Conservation (phyloP, 305 asterid species). For the Fraxinus greggii region DNA sequence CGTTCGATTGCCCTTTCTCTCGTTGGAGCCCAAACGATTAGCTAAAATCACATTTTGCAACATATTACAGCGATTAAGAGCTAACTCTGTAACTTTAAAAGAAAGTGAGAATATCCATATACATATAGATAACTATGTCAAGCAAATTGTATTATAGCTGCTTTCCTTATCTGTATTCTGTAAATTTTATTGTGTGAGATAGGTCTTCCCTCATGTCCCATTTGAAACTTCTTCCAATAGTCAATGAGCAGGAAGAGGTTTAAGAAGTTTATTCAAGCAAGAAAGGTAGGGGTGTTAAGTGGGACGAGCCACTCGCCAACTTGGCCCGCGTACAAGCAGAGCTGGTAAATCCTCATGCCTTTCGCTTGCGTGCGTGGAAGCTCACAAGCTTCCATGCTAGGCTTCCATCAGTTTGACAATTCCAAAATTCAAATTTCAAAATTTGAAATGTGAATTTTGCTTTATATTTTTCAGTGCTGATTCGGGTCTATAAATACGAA, state of each 20-base stretch:
- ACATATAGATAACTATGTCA: slow-evolving; percentile 14
- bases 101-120: slow-evolving; percentile 4
- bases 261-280: not conserved
- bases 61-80: slow-evolving; percentile 19
- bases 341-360: not conserved
- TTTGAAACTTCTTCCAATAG: not conserved
- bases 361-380: not conserved
- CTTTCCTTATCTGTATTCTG: not conserved
- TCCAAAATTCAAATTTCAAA: not conserved
- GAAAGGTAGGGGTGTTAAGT: not conserved
- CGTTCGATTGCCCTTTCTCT: slow-evolving; percentile 90
- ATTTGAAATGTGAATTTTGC: not conserved
- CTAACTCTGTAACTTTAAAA: slow-evolving; percentile 6
- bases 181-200: not conserved
- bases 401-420: not conserved
- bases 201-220: not conserved
- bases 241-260: not conserved
- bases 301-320: not conserved
- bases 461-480: not conserved
- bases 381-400: not conserved
- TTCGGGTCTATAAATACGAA: not conserved
- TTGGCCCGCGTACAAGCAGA: not conserved
- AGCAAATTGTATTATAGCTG: not conserved
- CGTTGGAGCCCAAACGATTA: slow-evolving; percentile 97
- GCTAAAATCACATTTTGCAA: slow-evolving; percentile 42